Percentiles rank a stretch among this genome's conserved stretches.
Conservation (phyloP, 2,329 filamentous ascomycete species). For the Hawksworthiomyces lignivorus region DNA sequence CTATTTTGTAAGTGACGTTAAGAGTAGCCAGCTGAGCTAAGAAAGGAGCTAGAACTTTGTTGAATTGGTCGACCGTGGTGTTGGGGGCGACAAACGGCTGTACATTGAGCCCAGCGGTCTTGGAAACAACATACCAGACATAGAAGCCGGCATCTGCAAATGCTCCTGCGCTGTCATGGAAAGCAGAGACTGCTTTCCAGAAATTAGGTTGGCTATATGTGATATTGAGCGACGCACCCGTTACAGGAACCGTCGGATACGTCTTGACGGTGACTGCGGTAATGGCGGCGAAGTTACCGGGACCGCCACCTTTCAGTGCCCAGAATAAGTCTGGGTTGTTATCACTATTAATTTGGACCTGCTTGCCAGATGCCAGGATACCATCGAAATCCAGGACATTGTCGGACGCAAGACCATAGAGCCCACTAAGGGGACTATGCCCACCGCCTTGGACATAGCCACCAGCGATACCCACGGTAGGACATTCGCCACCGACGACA, state of each 20-base stretch:
- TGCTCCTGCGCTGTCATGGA: slow-evolving; percentile 34
- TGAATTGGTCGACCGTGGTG: slow-evolving; percentile 24
- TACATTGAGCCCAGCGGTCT: slow-evolving; percentile 28
- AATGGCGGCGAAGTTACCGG: slow-evolving; percentile 44
- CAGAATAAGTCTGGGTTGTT: slow-evolving; percentile 48
- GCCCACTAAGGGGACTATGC: slow-evolving; percentile 35
- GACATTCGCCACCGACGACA: slow-evolving; percentile 42
- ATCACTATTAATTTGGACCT: slow-evolving; percentile 34
- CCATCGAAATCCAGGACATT: slow-evolving; percentile 39
- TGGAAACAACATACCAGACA: slow-evolving; percentile 34
- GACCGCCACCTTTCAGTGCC: slow-evolving; percentile 47
- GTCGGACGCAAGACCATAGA: slow-evolving; percentile 37
- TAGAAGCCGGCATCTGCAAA: slow-evolving; percentile 35
- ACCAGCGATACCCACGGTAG: slow-evolving; percentile 33
- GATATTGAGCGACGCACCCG: slow-evolving; percentile 6
- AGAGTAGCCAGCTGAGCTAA: slow-evolving; percentile 27
- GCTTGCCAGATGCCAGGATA: slow-evolving; percentile 35
- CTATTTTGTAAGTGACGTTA: slow-evolving; percentile 23
- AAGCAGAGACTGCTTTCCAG: slow-evolving; percentile 40
- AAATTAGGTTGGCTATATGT: slow-evolving; percentile 14
- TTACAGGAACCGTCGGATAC: slow-evolving; percentile 23
- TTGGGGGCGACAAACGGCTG: slow-evolving; percentile 29
- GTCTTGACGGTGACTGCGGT: slow-evolving; percentile 45
- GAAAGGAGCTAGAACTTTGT: slow-evolving; percentile 13
- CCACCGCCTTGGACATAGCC: slow-evolving; percentile 48